Percentiles rank a stretch among this genome's conserved stretches.
phyloP scores from a whole-genome alignment of 306 rosid genomes.

The Medicago lupulina region DNA sequence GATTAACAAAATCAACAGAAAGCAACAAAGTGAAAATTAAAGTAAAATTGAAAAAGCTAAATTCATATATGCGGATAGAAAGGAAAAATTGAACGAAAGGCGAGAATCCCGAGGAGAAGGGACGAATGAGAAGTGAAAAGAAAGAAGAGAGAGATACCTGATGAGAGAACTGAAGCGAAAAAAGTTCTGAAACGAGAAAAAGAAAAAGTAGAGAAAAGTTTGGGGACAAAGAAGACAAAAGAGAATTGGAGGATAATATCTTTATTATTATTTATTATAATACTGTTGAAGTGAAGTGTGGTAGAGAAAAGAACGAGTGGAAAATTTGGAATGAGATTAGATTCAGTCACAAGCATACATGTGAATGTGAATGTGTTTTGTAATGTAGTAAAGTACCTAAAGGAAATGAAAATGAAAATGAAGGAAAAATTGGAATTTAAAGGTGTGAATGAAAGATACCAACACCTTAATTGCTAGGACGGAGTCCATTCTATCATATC shows the following conservation, averaged over 20 bases:
- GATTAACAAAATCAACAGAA: background rate
- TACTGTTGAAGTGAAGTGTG: background rate
- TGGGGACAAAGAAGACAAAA: background rate
- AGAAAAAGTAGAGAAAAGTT: background rate
- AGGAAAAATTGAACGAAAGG: background rate
- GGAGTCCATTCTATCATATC: background rate
- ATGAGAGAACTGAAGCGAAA: background rate
- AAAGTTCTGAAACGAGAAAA: background rate
- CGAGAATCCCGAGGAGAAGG: background rate
- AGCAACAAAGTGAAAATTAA: background rate
- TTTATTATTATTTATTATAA: slow-evolving; percentile 27
- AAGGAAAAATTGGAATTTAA: too few species aligned
- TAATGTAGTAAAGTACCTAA: background rate
- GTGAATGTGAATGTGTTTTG: background rate
- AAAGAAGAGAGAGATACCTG: background rate
- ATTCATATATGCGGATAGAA: background rate
- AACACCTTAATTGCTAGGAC: background rate
- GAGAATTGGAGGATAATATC: slow-evolving; percentile 1
- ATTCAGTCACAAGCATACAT: background rate
- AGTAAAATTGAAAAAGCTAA: background rate
- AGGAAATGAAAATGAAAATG: too few species aligned
- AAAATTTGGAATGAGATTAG: slow-evolving; percentile 16
- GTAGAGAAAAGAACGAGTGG: background rate
- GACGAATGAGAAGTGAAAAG: background rate
- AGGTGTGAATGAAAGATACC: slow-evolving; percentile 2